phyloP scores from a whole-genome alignment of 495 filamentous ascomycete genomes.

The Aspergillus nanangensis region DNA sequence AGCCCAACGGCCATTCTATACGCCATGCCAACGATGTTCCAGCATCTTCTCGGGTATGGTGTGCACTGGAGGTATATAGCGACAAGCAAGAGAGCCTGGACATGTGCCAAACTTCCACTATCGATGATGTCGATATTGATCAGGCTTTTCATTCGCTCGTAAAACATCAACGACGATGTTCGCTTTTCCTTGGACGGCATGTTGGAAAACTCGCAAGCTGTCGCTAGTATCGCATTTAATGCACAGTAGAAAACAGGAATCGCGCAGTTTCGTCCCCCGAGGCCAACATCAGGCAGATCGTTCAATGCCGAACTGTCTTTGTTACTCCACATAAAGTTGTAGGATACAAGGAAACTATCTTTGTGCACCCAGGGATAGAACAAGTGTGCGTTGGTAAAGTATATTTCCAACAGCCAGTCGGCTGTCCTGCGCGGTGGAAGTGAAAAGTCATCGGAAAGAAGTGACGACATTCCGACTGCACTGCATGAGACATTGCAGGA shows the following conservation, averaged over 20 bases:
- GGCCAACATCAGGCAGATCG: conserved; percentile 13
- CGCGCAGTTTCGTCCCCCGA: not conserved
- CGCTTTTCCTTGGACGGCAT: conserved; percentile 7
- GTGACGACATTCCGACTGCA: not conserved
- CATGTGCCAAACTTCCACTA: conserved; percentile 16
- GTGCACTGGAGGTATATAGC: conserved; percentile 31
- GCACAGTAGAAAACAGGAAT: conserved; percentile 22
- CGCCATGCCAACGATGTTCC: conserved; percentile 33
- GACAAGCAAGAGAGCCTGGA: conserved; percentile 32
- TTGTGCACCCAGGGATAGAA: conserved; percentile 11
- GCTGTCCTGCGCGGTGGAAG: conserved; percentile 7
- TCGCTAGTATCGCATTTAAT: conserved; percentile 31
- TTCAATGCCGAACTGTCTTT: not conserved
- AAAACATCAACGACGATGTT: conserved; percentile 22
- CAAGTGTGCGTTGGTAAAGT: conserved; percentile 23
- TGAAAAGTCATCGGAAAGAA: conserved; percentile 8
- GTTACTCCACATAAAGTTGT: conserved; percentile 4
- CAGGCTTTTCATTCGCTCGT: conserved; percentile 23
- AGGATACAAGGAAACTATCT: conserved; percentile 3
- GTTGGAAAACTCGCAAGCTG: conserved; percentile 28
- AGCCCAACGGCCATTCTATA: conserved; percentile 30
- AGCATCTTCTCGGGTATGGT: conserved; percentile 30
- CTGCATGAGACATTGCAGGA: not conserved
- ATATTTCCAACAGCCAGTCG: conserved; percentile 23
- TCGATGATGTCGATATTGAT: conserved; percentile 30